These are phyloP conservation scores for Zygoascus hellenicus DNA, from an alignment of 1,139 yeast species.

Conservation along the genomic window DNA sequence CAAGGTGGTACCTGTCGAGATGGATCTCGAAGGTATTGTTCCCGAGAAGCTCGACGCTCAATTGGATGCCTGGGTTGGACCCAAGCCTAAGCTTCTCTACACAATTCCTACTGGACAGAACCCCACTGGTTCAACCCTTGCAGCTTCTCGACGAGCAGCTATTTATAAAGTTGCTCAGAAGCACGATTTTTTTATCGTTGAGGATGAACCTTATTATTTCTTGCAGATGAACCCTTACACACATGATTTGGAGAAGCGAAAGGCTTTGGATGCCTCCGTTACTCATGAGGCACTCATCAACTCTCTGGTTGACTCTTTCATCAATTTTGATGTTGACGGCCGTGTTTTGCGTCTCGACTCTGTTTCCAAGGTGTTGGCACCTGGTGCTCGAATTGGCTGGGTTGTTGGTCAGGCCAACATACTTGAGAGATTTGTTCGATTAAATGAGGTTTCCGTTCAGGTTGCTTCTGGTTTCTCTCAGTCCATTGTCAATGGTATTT, in stretches of 20 bases:
- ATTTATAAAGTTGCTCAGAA: slow-evolving; percentile 69
- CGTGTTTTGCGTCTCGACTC: slow-evolving; percentile 89
- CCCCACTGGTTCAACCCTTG: slow-evolving; percentile 83
- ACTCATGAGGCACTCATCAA: slow-evolving; percentile 49
- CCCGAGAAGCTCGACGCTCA: slow-evolving; percentile 64
- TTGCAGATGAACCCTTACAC: slow-evolving; percentile 75
- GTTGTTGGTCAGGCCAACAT: slow-evolving; percentile 65
- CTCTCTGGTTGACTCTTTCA: slow-evolving; percentile 71
- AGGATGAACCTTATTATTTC: slow-evolving; percentile 94
- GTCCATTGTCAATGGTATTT: slow-evolving; percentile 55
- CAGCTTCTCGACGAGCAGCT: slow-evolving; percentile 62
- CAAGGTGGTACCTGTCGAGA: slow-evolving; percentile 61
- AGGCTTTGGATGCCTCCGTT: slow-evolving; percentile 29
- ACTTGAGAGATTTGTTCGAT: slow-evolving; percentile 61
- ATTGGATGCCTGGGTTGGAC: slow-evolving; percentile 63
- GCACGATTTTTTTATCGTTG: slow-evolving; percentile 74
- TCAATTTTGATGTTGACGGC: slow-evolving; percentile 78
- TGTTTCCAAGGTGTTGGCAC: slow-evolving; percentile 87
- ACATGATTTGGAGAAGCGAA: slow-evolving; percentile 25
- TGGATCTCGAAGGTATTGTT: slow-evolving; percentile 74
- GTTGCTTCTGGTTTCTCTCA: slow-evolving; percentile 79
- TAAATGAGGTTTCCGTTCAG: slow-evolving; percentile 81
- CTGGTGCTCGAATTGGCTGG: slow-evolving; percentile 92
- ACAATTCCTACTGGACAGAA: slow-evolving; percentile 91
- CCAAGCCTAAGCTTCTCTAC: slow-evolving; percentile 75